phyloP scores from a whole-genome alignment of 2,329 filamentous ascomycete genomes.

The Xylaria sp. region DNA sequence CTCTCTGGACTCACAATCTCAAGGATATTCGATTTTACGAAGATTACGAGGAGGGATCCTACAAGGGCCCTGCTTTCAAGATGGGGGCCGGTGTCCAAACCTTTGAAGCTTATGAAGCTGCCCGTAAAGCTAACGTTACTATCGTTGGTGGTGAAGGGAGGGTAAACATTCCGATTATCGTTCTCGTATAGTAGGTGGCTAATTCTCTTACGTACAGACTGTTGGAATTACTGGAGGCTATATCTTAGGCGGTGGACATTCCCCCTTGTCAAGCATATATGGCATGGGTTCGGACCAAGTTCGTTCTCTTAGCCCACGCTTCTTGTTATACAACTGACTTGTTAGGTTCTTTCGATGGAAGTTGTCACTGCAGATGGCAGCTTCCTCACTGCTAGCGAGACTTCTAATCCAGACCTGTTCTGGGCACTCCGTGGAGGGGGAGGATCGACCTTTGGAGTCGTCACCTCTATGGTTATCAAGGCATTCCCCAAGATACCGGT shows the following conservation, averaged over 20 bases:
- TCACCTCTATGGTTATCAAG: constrained; percentile 55
- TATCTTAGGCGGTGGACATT: constrained; percentile 64
- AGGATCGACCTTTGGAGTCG: constrained; percentile 58
- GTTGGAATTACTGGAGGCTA: constrained; percentile 64
- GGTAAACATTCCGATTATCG: constrained; percentile 29
- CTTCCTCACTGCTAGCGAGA: constrained; percentile 57
- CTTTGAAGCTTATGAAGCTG: constrained; percentile 46
- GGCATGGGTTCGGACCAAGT: constrained; percentile 63
- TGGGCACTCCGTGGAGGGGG: constrained; percentile 63
- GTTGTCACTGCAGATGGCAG: constrained; percentile 61
- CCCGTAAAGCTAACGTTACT: constrained; percentile 41
- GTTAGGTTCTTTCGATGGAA: constrained; percentile 58
- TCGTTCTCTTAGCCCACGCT: constrained; percentile 8
- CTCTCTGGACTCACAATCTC: constrained; percentile 48
- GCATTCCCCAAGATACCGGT: constrained; percentile 50
- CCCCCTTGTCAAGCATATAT: constrained; percentile 61
- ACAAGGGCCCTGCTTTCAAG: constrained; percentile 47
- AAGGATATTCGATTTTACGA: constrained; percentile 46
- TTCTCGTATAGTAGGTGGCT: not conserved
- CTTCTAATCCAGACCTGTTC: constrained; percentile 60
- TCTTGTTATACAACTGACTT: constrained; percentile 14
- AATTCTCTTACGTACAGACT: constrained; percentile 44
- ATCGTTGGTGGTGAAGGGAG: constrained; percentile 45
- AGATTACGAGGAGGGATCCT: constrained; percentile 43
- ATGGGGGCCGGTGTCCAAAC: constrained; percentile 47